A percentile compares a stretch with the other conserved stretches of the same genome.
phyloP scores from a whole-genome alignment of 2,329 filamentous ascomycete species.

The Teratosphaeria epicoccoides region DNA sequence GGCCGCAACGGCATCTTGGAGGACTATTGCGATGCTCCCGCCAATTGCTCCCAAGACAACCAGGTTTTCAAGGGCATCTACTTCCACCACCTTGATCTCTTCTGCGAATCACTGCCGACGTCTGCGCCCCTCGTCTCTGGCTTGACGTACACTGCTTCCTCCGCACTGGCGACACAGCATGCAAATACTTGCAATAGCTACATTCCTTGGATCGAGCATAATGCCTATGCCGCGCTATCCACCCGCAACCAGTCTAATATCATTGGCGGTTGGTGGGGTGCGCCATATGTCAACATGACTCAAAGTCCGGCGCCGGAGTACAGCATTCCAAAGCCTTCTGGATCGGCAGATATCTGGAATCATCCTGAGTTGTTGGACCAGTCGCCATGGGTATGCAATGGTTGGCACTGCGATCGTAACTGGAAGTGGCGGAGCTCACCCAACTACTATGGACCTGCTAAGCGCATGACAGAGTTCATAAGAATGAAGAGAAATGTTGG shows the following conservation, averaged over 20 bases:
- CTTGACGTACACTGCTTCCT: slow-evolving; percentile 32
- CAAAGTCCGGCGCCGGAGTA: slow-evolving; percentile 12
- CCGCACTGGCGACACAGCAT: slow-evolving; percentile 38
- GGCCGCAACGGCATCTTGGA: slow-evolving; percentile 73
- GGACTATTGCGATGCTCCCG: slow-evolving; percentile 68
- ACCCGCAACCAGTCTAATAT: slow-evolving; percentile 58
- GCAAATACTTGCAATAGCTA: slow-evolving; percentile 54
- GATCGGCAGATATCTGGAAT: slow-evolving; percentile 42
- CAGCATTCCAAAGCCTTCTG: slow-evolving; percentile 27
- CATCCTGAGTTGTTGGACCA: slow-evolving; percentile 16
- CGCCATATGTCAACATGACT: slow-evolving; percentile 9
- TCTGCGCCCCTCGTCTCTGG: slow-evolving; percentile 33
- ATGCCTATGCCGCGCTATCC: slow-evolving; percentile 59
- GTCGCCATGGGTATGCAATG: slow-evolving; percentile 14
- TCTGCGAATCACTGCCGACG: slow-evolving; percentile 57
- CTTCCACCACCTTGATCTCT: slow-evolving; percentile 76
- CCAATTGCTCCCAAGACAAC: slow-evolving; percentile 67
- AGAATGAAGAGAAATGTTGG: neutral
- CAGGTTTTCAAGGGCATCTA: slow-evolving; percentile 95
- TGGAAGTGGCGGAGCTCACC: neutral
- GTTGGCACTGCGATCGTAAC: slow-evolving; percentile 4
- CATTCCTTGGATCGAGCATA: slow-evolving; percentile 64
- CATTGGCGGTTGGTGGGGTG: slow-evolving; percentile 84
- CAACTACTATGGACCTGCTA: neutral
- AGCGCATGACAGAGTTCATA: neutral